Evolutionary conservation across 2,329 filamentous ascomycete species (phyloP), one percentile per base, ranked within the genome.

Genomic region (Colletotrichum sp.): DNA sequence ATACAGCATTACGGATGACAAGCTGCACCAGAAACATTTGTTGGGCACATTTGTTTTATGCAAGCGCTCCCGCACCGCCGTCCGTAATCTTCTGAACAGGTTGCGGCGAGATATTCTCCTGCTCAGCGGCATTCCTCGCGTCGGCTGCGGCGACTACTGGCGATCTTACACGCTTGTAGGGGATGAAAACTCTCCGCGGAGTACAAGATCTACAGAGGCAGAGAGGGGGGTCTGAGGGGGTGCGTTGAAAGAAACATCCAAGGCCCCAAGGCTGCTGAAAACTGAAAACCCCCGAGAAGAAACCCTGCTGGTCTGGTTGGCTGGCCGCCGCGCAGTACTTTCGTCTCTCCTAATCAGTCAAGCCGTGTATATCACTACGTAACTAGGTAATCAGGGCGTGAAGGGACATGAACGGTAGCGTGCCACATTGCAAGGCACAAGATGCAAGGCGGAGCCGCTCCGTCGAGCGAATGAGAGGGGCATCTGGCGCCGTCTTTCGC

Each of bases 111-210:
- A 36, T 71, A 52, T 36, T 29, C 59, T 34, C 36, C 59, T 71
- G 13, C 15, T 13, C 15, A 62, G 59, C 59, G 9, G 65, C 52
- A 49, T 71, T 62, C 29, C 22, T 70, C 66, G 39, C 69, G 64
- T 49, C 29, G 55, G 72, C 52, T 44, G 69, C 73, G 30, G 64
- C 19, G 44, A 52, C 19, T 30, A 25, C 27, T 29, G 73, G 39
- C 70, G 73, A 76, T 76, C 73, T 22, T 52, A 36, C 27, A 73
- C 59, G 15, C 36, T 68, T 72, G 39, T 22, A 52, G 44, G 44
- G 36, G 34, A 44, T 44, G 30, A 30, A 68, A 65, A 61, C 44
- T 69, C 57, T 64, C 70, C 34, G 64, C 64, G 64, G 22, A 62
- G 61, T 19, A 32, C 30, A 32, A 68, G 70, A 76, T 76, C 70